Evolutionary conservation across 1,284 basidiomycete genomes (phyloP), one percentile per base, ranked within the genome.

Genomic region (Microbotryum saponariae): DNA sequence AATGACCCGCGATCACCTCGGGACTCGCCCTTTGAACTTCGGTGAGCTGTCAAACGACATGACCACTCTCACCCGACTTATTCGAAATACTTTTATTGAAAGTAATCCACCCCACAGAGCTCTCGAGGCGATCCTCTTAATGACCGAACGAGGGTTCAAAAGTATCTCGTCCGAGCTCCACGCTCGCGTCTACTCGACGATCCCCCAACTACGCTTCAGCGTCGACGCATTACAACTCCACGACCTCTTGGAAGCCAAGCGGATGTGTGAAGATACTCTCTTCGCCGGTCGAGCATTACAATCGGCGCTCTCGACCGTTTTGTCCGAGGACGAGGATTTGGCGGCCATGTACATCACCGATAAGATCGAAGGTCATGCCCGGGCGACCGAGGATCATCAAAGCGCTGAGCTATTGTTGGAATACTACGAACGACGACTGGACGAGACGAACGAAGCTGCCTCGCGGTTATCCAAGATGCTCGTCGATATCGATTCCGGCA

Each of bases 341-440:
- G 66, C 56, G 20, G 54, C 50, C 3, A 61, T 67, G 63, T 67
- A 65, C 50, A 20, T 67, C 29, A 54, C 59, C 2, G 63, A 67
- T 48, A 52, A 54, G 27, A 9, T 31, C 2, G 47, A 47, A 7
- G 60, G 56, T 6, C 20, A 25, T 4, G 7, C 44, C 29, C 58
- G 48, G 8, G 25, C 51, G 2, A 23, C 53, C 4, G n/a, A 44
- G n/a, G 58, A 67, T 51, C 66, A 67, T 12, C 61, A 63, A 47
- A 49, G 49, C 0, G 66, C 61, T 4, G 66, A 67, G 42, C 59
- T 67, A 0, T 53, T 67, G 8, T 59, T 67, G 25, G 66, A 67
- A 47, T 67, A 65, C 33, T 67, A 67, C 52, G 66, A 67, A 37
- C 61, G 66, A 33, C 61, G 63, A 0, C 58, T 67, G 7, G 66